Base-by-base conservation (phyloP, 75 land plant genomes). In the Selaginella moellendorffii region DNA sequence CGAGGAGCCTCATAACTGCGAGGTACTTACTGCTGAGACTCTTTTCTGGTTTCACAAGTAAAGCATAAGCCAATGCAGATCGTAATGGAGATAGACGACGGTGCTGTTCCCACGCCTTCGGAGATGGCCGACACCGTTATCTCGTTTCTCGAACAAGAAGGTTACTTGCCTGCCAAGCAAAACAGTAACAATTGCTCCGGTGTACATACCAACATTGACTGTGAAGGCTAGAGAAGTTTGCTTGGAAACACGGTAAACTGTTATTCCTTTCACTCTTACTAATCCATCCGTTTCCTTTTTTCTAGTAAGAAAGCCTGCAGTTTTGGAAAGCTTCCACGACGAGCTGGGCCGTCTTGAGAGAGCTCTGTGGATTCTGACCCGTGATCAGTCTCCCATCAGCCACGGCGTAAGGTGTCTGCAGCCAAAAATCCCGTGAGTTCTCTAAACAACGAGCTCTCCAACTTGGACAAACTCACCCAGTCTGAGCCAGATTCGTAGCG, bases 71-170 rank as follows among this genome's bases (percentile, higher is more conserved):
- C 26, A 2, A 54, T 69, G 5, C 74, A 90, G 85, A 76, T 90
- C 73, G 79, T 69, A 30, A 76, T 90, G 63, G 65, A 72, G 26
- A 73, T 68, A 2, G 68, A 25, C 31, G 70, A 53, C 62, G 83
- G 79, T 8, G 51, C 58, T 36, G 78, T 77, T 64, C 69, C 81
- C 21, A 73, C 96, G 2, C 96, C 96, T 5, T 31, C 24, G 27
- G 78, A 73, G 0, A 83, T 90, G 96, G 91, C 91, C 23, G 79
- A 58, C 20, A 69, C 70, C 24, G 78, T 86, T 63, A 65, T 90
- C 17, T 67, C 77, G 19, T 90, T 79, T 77, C 53, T 90, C 75
- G 82, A 76, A 28, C 70, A 77, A 29, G 81, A 77, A 12, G 90
- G 86, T 0, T 79, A 69, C 36, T 70, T 89, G 36, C 29, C 46